Base-by-base conservation (phyloP, 768 basidiomycete species). In the Xanthoconium stramineum region DNA sequence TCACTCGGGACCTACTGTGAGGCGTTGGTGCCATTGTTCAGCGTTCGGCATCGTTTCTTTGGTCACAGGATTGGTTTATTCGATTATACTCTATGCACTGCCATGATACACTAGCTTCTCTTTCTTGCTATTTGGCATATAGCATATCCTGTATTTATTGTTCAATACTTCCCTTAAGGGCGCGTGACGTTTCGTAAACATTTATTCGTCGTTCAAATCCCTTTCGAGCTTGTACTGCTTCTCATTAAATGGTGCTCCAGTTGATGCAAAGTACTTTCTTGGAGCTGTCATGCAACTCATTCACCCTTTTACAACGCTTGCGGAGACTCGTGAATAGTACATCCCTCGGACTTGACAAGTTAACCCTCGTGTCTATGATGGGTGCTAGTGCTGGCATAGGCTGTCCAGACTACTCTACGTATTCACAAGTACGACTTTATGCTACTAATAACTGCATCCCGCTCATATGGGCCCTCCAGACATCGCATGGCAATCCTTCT, bases 351-450 rank as follows among this genome's bases (percentile, higher is more conserved):
- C 55, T 73, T 15, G 64, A 64, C 48, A 59, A 59, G 36, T 52
- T 70, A 3, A 47, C 54, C 24, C 30, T 66, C 5, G 49, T 66
- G 15, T 67, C 66, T 7, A 30, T 69, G 37, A 53, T 69, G 17
- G 61, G 65, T 45, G 61, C 57, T 50, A 61, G 52, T 52, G 65
- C 60, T 17, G 57, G 61, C 8, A 71, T 69, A 19, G 68, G 74
- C 55, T 89, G 87, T 62, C 85, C 83, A 28, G 83, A 85, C 64
- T 89, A 79, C 65, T 82, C 83, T 24, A 69, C 69, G 7, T 88
- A 81, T 65, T 82, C 86, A 28, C 79, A 81, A 70, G 85, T 78
- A 55, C 42, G 60, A 43, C 40, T 63, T 52, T 35, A 15, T 42
- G 11, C 39, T 35, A 24, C 24, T 24, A 24, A 10, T 20, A 6